Evolutionary conservation across 2,329 filamentous ascomycete genomes (phyloP), one percentile per base, ranked within the genome.

Genomic region (Xylaria sp.): DNA sequence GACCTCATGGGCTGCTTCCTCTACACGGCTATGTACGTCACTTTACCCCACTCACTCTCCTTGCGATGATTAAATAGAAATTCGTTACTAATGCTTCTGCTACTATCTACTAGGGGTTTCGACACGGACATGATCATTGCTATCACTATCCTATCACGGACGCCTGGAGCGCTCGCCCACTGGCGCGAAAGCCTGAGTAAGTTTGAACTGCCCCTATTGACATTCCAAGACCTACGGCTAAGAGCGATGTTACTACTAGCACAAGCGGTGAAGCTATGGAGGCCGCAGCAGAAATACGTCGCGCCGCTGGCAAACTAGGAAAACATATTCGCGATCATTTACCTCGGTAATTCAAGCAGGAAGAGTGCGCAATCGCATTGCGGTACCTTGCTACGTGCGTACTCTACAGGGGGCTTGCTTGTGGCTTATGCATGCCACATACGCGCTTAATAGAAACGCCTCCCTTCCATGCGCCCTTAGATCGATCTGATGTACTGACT

Each of bases 1-100:
- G 76, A 79, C 51, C 67, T 78, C n/a, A 76, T 73, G 56, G 73
- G 72, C 4, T 69, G 69, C 51, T 76, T 78, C 44, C 64, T 76
- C 11, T 77, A 74, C 51, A 73, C 69, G 0, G 74, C 69, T 3
- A 67, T 77, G 64, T 66, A 43, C 61, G 62, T 61, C 17, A 13
- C 24, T 20, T 19, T 24, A 13, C 16, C 3, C 22, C n/a, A n/a
- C n/a, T n/a, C n/a, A n/a, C n/a, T n/a, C n/a, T n/a, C n/a, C n/a
- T n/a, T n/a, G n/a, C n/a, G n/a, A n/a, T 29, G n/a, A 13, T 17
- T 29, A 21, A 39, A 29, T 46, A 18, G 45, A 22, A 13, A 39
- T 13, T 13, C n/a, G n/a, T 43, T 48, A 38, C 49, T 39, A 29
- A 50, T 17, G 34, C 17, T 8, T 24, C 29, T 29, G 17, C 19